Evolutionary conservation across 441 rosid species (phyloP).

Genomic region (Aleurites moluccanus): DNA sequence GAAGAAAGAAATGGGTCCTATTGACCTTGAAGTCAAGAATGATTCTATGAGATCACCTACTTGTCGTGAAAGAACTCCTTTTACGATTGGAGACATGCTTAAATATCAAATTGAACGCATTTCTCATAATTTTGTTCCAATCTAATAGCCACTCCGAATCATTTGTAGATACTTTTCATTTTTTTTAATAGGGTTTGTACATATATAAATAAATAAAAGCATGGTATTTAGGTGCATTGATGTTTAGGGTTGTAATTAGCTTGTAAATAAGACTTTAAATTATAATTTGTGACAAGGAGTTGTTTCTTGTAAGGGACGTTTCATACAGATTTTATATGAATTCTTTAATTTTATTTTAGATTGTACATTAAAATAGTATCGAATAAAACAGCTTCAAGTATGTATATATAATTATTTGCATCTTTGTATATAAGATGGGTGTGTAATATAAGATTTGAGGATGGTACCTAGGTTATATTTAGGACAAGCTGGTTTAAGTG

Average conservation of each 20-base stretch:
- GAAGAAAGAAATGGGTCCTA: conserved; percentile 66
- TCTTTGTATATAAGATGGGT: too few relatives aligned
- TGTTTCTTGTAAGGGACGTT: too few relatives aligned
- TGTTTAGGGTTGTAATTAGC: background rate
- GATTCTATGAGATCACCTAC: conserved; percentile 1
- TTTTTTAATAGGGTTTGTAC: background rate
- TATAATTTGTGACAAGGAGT: background rate
- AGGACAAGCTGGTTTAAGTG: too few relatives aligned
- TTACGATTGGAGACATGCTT: conserved; percentile 52
- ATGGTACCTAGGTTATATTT: too few relatives aligned
- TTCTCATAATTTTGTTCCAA: conserved; percentile 51
- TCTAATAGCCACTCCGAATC: background rate
- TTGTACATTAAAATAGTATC: background rate
- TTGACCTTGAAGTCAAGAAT: conserved; percentile 47
- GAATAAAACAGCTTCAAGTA: background rate
- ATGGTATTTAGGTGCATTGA: background rate
- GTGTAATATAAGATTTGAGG: too few relatives aligned
- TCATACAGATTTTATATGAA: background rate
- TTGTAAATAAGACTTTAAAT: background rate
- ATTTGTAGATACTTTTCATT: too few relatives aligned
- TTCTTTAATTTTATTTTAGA: background rate
- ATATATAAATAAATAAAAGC: background rate
- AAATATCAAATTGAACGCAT: conserved; percentile 49
- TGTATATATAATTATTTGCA: background rate
- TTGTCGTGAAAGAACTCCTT: conserved; percentile 24